Evolutionary conservation across 345 rosid genomes (phyloP), one percentile per base, ranked within the genome.

Genomic region (Melastoma malabathricum): DNA sequence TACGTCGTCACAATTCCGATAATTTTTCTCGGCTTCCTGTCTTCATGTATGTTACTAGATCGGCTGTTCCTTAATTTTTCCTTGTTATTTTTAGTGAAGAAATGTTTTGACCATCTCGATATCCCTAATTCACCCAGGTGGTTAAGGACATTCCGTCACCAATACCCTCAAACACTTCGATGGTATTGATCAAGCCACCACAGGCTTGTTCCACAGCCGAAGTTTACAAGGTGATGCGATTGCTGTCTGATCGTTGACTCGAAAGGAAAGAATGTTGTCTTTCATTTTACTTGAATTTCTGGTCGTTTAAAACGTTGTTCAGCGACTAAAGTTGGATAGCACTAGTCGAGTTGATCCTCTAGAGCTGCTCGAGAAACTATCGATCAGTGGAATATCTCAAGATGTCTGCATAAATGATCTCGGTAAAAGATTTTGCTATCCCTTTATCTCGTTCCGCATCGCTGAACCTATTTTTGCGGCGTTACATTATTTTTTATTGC

Each of bases 141-240:
- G 97, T 86, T 61, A 64, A 89, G 75, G 88, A 89, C 66, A 75
- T 92, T 52, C 80, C 83, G 46, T 65, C 92, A n/a, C 87, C 85
- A 17, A 55, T 87, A 65, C 69, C 95, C 58, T 51, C 61, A 39
- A 89, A 76, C 70, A 62, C 81, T 48, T 89, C 93, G 6, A 79
- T 87, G 88, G 86, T 84, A 61, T 88, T 92, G 41, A 69, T 87
- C 71, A 92, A 92, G 75, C 95, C 98, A 27, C 82, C 34, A 51
- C 81, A 82, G 57, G 93, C 93, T 59, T 92, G 96, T 68, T 58
- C 98, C 25, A 92, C 98, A 18, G 96, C 81, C 63, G 93, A 82
- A 72, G 96, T 92, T 67, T 92, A 87, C 79, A 84, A 76, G 87
- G 96, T 84, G 77, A 58, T 59, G 46, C 20, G 12, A n/a, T 31